Evolutionary conservation across 768 basidiomycete species (phyloP).

Genomic region (Rickenella mellea): DNA sequence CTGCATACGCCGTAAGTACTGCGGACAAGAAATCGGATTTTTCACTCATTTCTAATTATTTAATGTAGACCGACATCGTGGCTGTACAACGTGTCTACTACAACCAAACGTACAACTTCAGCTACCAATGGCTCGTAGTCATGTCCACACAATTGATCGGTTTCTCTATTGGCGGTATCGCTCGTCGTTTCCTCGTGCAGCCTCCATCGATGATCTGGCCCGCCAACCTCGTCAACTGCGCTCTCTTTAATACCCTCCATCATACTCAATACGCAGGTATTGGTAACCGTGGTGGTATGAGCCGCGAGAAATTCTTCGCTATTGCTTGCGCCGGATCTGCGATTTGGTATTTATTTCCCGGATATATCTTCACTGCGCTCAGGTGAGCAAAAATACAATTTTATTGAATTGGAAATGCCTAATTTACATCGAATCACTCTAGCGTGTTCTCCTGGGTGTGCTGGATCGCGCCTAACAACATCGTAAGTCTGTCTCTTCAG

Average conservation of each 20-base stretch:
- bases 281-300: conserved; percentile 42
- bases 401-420: background rate
- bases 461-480: conserved; percentile 53
- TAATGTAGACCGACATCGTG: conserved; percentile 52
- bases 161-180: conserved; percentile 45
- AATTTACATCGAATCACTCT: conserved; percentile 33
- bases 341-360: conserved; percentile 49
- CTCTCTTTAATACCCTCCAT: conserved; percentile 69
- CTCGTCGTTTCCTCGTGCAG: conserved; percentile 53
- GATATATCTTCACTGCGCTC: conserved; percentile 38
- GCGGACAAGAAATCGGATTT: background rate
- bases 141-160: conserved; percentile 69
- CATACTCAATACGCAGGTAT: conserved; percentile 47
- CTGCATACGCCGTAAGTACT: conserved; percentile 48
- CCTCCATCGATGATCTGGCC: conserved; percentile 74
- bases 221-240: conserved; percentile 57
- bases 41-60: conserved; percentile 26
- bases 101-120: conserved; percentile 43
- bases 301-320: conserved; percentile 49
- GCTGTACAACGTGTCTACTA: conserved; percentile 70
- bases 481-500: conserved; percentile 25
- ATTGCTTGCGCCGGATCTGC: conserved; percentile 39
- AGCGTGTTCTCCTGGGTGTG: conserved; percentile 41
- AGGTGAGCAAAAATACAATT: conserved; percentile 9
- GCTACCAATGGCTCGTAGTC: conserved; percentile 50